These are phyloP conservation scores for Polyporus tsugae DNA, from an alignment of 1,284 basidiomycete genomes.

Conservation along the genomic window DNA sequence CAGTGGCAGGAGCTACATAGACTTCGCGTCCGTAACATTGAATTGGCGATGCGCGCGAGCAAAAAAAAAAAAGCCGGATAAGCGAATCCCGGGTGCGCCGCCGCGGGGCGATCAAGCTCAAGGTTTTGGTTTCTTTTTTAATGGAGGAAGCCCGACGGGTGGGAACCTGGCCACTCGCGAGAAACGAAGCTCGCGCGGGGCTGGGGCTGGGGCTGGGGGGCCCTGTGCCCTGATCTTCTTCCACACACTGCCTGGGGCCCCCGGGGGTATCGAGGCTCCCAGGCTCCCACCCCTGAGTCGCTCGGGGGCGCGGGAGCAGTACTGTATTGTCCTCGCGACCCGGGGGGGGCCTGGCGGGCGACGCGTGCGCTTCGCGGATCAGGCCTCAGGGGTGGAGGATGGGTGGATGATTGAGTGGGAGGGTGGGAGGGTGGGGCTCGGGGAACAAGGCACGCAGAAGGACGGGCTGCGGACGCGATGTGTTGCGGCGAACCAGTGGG, in stretches of 20 bases:
- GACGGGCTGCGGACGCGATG: not conserved
- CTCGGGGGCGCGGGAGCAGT: not conserved
- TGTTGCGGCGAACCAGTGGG: not conserved
- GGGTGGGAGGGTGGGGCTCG: not conserved
- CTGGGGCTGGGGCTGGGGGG: conserved; percentile 17
- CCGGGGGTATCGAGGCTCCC: too few relatives aligned
- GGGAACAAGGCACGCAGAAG: conserved; percentile 7
- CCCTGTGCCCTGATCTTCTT: conserved; percentile 10
- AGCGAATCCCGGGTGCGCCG: not conserved
- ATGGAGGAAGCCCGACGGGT: not conserved
- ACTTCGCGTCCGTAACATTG: too few relatives aligned
- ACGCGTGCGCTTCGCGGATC: not conserved
- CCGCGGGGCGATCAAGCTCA: conserved; percentile 2
- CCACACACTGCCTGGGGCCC: not conserved
- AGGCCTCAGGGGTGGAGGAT: not conserved
- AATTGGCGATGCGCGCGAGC: not conserved
- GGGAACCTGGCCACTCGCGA: not conserved
- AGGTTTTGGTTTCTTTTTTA: not conserved
- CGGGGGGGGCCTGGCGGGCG: not conserved
- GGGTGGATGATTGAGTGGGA: not conserved
- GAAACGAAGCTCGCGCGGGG: not conserved
- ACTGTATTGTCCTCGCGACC: too few relatives aligned
- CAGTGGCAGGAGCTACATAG: too few relatives aligned
- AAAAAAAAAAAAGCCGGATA: not conserved
- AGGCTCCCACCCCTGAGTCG: conserved; percentile 3